A percentile compares a stretch with the other conserved stretches of the same genome.
phyloP scores from a whole-genome alignment of 345 rosid species.

The Raphanus raphanistrum region DNA sequence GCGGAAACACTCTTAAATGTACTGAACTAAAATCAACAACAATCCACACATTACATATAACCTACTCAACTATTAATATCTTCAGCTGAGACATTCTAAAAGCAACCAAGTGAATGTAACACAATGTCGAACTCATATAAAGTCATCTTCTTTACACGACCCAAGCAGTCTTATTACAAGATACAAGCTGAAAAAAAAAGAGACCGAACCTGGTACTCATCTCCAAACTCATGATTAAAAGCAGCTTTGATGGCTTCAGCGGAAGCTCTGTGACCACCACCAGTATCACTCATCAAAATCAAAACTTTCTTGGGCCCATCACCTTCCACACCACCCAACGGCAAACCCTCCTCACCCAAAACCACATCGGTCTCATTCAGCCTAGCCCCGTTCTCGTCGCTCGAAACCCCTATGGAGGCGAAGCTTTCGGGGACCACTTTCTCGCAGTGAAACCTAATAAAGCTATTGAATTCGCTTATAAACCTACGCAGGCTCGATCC shows the following conservation, averaged over 20 bases:
- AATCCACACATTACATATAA: neutral
- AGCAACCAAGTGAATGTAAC: no score
- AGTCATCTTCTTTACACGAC: no score
- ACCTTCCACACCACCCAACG: constrained; percentile 50
- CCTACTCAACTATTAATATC: no score
- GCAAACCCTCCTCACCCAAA: constrained; percentile 58
- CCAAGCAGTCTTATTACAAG: no score
- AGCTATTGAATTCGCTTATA: constrained; percentile 63
- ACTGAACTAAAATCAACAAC: constrained; percentile 10
- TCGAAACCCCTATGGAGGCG: constrained; percentile 61
- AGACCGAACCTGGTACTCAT: constrained; percentile 70
- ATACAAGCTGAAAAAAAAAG: no score
- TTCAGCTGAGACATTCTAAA: neutral
- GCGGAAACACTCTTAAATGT: constrained; percentile 50
- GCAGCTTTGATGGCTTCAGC: constrained; percentile 99
- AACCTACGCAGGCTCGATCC: constrained; percentile 46
- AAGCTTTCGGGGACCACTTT: constrained; percentile 77
- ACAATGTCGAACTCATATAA: neutral
- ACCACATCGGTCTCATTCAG: constrained; percentile 48
- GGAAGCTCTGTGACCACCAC: constrained; percentile 97
- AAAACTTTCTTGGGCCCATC: constrained; percentile 72
- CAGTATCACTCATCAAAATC: constrained; percentile 99
- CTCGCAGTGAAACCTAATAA: constrained; percentile 67
- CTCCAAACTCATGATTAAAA: constrained; percentile 75
- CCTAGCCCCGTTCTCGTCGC: constrained; percentile 48